Evolutionary conservation across 208 protist genomes (phyloP), one percentile per base, ranked within the genome.

Genomic region (Acanthamoeba divionensis): DNA sequence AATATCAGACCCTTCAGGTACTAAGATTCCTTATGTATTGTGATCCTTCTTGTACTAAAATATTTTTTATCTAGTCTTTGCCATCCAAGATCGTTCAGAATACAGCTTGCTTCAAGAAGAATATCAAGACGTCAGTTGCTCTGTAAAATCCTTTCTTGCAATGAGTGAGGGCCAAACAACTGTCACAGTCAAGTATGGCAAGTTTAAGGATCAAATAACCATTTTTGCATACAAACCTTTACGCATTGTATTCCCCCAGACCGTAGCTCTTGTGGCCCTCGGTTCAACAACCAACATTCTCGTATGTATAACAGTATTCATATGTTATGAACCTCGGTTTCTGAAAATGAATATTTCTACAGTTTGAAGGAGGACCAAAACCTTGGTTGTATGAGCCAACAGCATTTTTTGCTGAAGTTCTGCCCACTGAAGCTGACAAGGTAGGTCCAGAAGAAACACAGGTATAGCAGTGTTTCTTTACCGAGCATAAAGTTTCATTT

Each of bases 381-480:
- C 79, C 79, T 4, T 87, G 79, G 79, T 31, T 87, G 31, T 87
- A 87, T n/a, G 79, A 87, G n/a, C 79, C 79, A 2, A 87, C 79
- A 71, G 79, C 79, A 21, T 87, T 87, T 33, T 69, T 52, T 31
- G 45, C 55, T 24, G 33, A 44, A 12, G 79, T 87, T 33, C 24
- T 69, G 21, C 54, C 79, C 24, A 44, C 31, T 21, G 57, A 87
- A 9, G 41, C 79, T 7, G 50, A 63, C 21, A 87, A 38, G 79
- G 79, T 85, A 41, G 4, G 36, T 41, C 9, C 8, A 52, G 15
- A 36, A n/a, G 2, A n/a, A 10, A n/a, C 0, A 31, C n/a, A 10
- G n/a, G 21, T 10, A 8, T 57, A 55, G 67, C 12, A 24, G 41
- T 0, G 50, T 60, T 36, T 5, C 47, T 80, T 6, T 24, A 29